Percentiles rank a stretch among this genome's conserved stretches.
phyloP scores from a whole-genome alignment of 176 grass and related monocot genomes.

The Bolboschoenus planiculmis region DNA sequence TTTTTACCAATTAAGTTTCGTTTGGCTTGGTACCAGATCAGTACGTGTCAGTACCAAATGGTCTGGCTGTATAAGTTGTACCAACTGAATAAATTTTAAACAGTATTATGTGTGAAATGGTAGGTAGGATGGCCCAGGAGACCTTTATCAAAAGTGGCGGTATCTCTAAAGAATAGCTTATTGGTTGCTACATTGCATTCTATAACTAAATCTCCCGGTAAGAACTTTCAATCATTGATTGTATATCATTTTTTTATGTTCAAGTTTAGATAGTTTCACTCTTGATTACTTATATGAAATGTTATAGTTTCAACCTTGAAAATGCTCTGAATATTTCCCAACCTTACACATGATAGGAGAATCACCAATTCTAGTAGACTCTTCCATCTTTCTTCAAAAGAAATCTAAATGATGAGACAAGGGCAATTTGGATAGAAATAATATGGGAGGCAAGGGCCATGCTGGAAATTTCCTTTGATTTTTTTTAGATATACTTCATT shows the following conservation, averaged over 20 bases:
- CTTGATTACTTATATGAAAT: background rate
- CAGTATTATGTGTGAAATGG: slow-evolving; percentile 23
- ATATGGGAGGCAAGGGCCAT: slow-evolving; percentile 25
- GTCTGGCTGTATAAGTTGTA: background rate
- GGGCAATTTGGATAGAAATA: background rate
- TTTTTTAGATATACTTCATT: background rate
- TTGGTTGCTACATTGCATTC: slow-evolving; percentile 89
- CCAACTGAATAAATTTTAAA: background rate
- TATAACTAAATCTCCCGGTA: slow-evolving; percentile 36
- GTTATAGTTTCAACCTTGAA: background rate
- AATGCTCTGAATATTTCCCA: background rate
- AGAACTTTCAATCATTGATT: slow-evolving; percentile 4
- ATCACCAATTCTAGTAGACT: background rate
- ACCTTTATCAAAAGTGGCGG: slow-evolving; percentile 79
- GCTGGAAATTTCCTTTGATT: background rate
- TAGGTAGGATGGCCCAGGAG: slow-evolving; percentile 98
- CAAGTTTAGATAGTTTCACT: background rate
- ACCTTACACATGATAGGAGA: background rate
- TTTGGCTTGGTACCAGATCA: background rate
- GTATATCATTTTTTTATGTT: background rate
- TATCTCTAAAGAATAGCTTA: slow-evolving; percentile 93
- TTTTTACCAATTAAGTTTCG: background rate
- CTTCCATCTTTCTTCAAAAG: background rate
- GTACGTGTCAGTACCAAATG: background rate
- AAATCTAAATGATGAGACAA: background rate